Evolutionary conservation across 83 land plant species (phyloP), one percentile per base, ranked within the genome.

Genomic region (Isoetes engelmannii): DNA sequence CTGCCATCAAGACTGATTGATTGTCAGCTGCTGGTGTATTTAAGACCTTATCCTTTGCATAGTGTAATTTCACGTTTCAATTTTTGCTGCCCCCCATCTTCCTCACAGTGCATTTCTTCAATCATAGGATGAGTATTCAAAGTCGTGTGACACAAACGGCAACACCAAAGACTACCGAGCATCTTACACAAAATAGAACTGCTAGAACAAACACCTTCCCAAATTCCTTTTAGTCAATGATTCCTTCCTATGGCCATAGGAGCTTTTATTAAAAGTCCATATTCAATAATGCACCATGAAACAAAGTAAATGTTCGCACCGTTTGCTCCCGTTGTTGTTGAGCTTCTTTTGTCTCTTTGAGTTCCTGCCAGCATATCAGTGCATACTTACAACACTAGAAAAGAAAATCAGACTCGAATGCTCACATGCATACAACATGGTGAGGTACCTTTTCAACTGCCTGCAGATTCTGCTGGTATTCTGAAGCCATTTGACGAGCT

Each of bases 371-470:
- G 57, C 49, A 68, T 48, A 48, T 17, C 67, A 10, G 41, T 42
- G 50, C 13, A 12, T 17, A 57, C 28, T 48, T 47, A 75, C 49
- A 13, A 65, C 53, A 55, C 10, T 47, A 48, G n/a, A n/a, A n/a
- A n/a, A 72, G 28, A 18, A 45, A 13, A 12, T 5, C 6, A 7
- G 60, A 45, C 9, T 46, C 65, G 19, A 4, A 28, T 76, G n/a
- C 37, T 28, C 37, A 54, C 67, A 7, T 9, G 45, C 20, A 6
- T 56, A 69, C 72, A 6, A 8, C 48, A 18, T 57, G 18, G 63
- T 21, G 44, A 37, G 42, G 12, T 70, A 88, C 97, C 88, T 83
- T 88, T 72, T 88, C 90, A 51, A 88, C 65, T 12, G 75, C 79
- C 45, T 72, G 77, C 53, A 69, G 71, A 10, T 73, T 60, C 20